These are phyloP conservation scores for Aphanomyces stellatus DNA, from an alignment of 352 stramenopile species.

Conservation along the genomic window DNA sequence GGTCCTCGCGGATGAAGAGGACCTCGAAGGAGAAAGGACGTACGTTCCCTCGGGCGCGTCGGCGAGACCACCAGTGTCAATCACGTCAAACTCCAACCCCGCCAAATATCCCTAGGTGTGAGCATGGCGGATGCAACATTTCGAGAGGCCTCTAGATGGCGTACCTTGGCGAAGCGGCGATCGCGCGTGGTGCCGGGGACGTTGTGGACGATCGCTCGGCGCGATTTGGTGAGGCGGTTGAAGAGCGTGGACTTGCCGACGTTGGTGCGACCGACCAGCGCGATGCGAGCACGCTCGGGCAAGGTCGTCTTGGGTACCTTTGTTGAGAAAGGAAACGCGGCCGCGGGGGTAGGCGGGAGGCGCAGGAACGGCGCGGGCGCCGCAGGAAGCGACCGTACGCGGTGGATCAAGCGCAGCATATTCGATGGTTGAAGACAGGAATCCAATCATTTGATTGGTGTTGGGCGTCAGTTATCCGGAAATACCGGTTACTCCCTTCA, in stretches of 20 bases:
- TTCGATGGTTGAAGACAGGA: conserved; percentile 14
- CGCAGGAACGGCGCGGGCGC: neutral
- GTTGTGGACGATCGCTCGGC: conserved; percentile 73
- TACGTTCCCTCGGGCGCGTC: conserved; percentile 51
- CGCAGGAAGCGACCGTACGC: neutral
- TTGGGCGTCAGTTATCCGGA: neutral
- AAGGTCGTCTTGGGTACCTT: neutral
- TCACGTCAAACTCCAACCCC: conserved; percentile 69
- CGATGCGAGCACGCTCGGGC: conserved; percentile 33
- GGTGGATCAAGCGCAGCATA: conserved; percentile 11
- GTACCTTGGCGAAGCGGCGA: conserved; percentile 49
- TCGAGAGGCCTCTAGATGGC: neutral
- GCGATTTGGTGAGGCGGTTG: conserved; percentile 73
- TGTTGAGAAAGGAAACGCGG: neutral
- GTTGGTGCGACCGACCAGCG: conserved; percentile 76
- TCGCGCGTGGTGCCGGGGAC: conserved; percentile 72
- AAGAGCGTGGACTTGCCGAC: conserved; percentile 82
- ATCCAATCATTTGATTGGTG: neutral
- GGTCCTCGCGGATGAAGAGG: no score
- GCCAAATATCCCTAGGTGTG: conserved; percentile 36
- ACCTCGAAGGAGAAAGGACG: no score
- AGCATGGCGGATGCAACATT: neutral
- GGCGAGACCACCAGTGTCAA: conserved; percentile 72
- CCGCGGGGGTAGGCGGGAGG: neutral
- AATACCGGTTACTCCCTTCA: neutral